Percentiles rank a stretch among this genome's conserved stretches.
phyloP scores from a whole-genome alignment of 345 rosid species.

The Lepidium sativum region DNA sequence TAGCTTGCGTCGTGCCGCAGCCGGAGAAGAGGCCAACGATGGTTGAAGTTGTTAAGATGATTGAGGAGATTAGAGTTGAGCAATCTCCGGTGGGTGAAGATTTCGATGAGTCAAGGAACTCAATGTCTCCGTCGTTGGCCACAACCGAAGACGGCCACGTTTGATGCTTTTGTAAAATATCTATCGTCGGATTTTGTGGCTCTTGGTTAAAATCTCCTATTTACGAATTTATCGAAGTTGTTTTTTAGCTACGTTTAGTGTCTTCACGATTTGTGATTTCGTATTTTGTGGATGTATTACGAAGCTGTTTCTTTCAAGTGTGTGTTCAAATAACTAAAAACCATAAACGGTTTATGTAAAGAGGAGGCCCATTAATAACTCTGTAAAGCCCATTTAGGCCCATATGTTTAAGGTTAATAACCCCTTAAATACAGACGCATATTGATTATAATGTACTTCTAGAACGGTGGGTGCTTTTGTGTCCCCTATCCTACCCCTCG shows the following conservation, averaged over 20 bases:
- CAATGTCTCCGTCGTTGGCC: slow-evolving; percentile 79
- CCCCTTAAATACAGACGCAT: too few relatives aligned
- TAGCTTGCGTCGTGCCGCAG: slow-evolving; percentile 66
- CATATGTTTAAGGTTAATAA: not conserved
- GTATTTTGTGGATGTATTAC: slow-evolving; percentile 2
- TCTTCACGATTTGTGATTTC: not conserved
- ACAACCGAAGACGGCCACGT: slow-evolving; percentile 68
- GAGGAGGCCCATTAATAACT: not conserved
- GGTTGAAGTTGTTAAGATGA: slow-evolving; percentile 79
- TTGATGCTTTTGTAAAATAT: not conserved
- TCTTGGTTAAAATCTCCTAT: slow-evolving; percentile 6
- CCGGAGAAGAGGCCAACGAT: slow-evolving; percentile 86
- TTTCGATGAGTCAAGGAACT: slow-evolving; percentile 81
- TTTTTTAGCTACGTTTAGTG: slow-evolving; percentile 7
- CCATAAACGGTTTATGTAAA: not conserved
- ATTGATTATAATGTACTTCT: slow-evolving; percentile 1
- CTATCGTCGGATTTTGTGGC: not conserved
- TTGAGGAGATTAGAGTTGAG: slow-evolving; percentile 86
- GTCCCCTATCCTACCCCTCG: not conserved
- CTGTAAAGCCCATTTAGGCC: not conserved
- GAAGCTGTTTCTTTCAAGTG: not conserved
- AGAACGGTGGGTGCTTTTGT: not conserved
- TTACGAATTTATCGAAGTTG: slow-evolving; percentile 2
- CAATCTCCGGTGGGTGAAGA: slow-evolving; percentile 92
- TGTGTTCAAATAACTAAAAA: too few relatives aligned